Evolutionary conservation across 1,284 basidiomycete species (phyloP), one percentile per base, ranked within the genome.

Genomic region (Sporisorium scitamineum): DNA sequence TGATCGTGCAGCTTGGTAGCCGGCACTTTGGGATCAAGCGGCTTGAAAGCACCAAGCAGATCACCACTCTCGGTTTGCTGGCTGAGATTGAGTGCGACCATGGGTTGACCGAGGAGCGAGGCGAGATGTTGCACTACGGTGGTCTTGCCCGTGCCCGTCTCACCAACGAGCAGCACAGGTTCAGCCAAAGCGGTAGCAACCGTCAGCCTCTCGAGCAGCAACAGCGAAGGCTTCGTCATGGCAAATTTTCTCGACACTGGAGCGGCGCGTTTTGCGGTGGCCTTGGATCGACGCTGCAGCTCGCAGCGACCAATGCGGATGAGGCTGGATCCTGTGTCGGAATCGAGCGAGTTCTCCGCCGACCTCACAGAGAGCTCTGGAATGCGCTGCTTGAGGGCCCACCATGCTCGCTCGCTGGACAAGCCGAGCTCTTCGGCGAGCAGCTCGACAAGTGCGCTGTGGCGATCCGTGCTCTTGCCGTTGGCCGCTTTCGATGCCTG

Each of bases 71-170:
- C 97, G 1, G 95, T 97, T 87, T 99, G 97, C 81, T 97, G 95
- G 2, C 94, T 97, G 81, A 99, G 86, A 84, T 99, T 99, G 73
- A 99, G 89, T 0, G 94, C 94, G 45, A 94, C 89, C 45, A 99
- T 89, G 0, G 92, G 91, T 39, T 91, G 90, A 18, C 90, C 90
- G 31, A 97, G 89, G n/a, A 93, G 86, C 5, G 90, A 89, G 20
- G 97, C 93, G 24, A 99, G 89, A 78, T 97, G 91, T 24, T 95
- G 94, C 20, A 99, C 90, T 3, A 92, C 90, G 48, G 95, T 97
- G 2, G 97, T 99, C 87, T 99, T 99, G 39, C 97, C 97, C 0
- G 97, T 99, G 45, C 97, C 97, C 0, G 97, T 99, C 88, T 99
- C 97, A 60, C 97, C 97, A 0, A 96, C 95, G 22, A 99, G 89